These are phyloP conservation scores for Plasmodium vivax DNA, from an alignment of 169 alveolate genomes.

Conservation along the genomic window DNA sequence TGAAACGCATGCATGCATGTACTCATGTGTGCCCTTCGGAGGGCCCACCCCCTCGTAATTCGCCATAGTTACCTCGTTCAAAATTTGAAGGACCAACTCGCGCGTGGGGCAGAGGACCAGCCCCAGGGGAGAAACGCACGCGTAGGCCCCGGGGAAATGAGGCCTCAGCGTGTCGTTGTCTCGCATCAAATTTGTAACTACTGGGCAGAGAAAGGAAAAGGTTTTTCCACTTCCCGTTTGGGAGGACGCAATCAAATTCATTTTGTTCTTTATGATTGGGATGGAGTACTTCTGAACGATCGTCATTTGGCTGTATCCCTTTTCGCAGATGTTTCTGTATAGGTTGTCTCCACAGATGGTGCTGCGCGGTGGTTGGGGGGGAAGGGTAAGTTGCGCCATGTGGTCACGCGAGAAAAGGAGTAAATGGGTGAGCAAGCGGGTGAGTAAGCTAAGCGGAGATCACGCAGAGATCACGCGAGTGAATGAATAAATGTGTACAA, in stretches of 20 bases:
- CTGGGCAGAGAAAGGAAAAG: slow-evolving; percentile 97
- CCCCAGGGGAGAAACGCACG: slow-evolving; percentile 81
- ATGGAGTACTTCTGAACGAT: slow-evolving; percentile 96
- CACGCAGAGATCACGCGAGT: too few species aligned
- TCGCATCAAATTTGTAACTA: slow-evolving; percentile 89
- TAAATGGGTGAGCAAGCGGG: neutral
- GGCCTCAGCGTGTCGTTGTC: slow-evolving; percentile 39
- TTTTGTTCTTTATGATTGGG: slow-evolving; percentile 92
- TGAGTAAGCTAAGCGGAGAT: neutral
- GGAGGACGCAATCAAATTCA: slow-evolving; percentile 97
- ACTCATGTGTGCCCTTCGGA: neutral
- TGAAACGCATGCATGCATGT: neutral
- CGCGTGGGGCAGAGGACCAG: slow-evolving; percentile 55
- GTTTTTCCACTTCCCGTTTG: slow-evolving; percentile 99
- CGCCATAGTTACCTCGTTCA: slow-evolving; percentile 88
- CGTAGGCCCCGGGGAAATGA: slow-evolving; percentile 46
- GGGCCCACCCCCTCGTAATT: neutral
- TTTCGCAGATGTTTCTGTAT: slow-evolving; percentile 79
- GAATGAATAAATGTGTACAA: neutral
- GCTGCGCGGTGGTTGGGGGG: neutral
- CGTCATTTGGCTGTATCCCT: slow-evolving; percentile 93
- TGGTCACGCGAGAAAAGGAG: neutral
- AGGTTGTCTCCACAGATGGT: slow-evolving; percentile 4
- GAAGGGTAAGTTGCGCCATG: neutral
- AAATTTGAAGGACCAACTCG: slow-evolving; percentile 79